These are phyloP conservation scores for Cercospora zeina DNA, from an alignment of 2,329 filamentous ascomycete genomes.

Conservation along the genomic window DNA sequence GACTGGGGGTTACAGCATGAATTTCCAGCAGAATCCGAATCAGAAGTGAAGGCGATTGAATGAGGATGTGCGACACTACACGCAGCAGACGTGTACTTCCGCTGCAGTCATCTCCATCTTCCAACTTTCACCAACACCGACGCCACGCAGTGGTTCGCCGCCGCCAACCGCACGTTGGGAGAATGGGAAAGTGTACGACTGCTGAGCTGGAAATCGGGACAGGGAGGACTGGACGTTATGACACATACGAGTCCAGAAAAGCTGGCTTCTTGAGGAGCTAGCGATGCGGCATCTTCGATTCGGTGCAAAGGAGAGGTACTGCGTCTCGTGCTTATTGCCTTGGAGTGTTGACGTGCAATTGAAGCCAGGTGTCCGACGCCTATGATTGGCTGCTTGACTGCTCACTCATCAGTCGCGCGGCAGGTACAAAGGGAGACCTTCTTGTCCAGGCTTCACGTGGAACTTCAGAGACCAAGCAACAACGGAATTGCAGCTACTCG, in stretches of 20 bases:
- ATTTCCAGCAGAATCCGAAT: slow-evolving; percentile 61
- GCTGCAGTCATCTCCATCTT: neutral
- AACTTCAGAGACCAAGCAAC: neutral
- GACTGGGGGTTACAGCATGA: slow-evolving; percentile 91
- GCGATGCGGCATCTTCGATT: neutral
- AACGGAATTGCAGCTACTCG: neutral
- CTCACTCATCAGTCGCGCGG: neutral
- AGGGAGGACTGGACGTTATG: too few species aligned
- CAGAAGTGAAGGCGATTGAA: slow-evolving; percentile 15
- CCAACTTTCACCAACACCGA: neutral
- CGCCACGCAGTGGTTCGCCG: neutral
- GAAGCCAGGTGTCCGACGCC: neutral
- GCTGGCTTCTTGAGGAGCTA: too few species aligned
- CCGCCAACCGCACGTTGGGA: neutral
- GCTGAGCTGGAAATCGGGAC: neutral
- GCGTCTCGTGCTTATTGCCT: neutral
- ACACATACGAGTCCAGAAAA: too few species aligned
- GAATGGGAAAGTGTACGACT: neutral
- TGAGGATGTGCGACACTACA: neutral
- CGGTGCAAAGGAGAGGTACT: neutral
- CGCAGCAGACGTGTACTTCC: neutral
- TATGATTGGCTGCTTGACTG: neutral
- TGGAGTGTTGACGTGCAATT: neutral
- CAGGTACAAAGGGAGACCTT: neutral
- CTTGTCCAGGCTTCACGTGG: neutral